Evolutionary conservation across 768 basidiomycete species (phyloP).

Genomic region (Neoboletus magnificus): DNA sequence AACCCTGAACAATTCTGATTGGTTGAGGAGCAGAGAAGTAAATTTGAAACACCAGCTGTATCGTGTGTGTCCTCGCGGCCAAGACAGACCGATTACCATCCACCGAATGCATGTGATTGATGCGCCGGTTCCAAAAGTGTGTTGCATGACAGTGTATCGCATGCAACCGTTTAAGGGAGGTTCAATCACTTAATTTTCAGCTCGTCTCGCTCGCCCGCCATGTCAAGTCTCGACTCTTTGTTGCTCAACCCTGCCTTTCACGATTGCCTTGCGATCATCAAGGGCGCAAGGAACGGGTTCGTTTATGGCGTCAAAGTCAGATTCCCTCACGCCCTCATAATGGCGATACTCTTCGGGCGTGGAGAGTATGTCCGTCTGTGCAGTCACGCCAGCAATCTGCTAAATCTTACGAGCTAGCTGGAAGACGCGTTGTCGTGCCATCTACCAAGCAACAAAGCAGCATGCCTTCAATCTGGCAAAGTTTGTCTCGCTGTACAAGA

Average conservation of each 20-base stretch:
- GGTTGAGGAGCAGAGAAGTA: not conserved
- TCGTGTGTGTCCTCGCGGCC: not conserved
- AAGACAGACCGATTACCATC: not conserved
- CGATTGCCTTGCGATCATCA: conserved; percentile 88
- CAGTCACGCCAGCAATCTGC: not conserved
- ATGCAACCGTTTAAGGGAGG: not conserved
- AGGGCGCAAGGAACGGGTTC: conserved; percentile 89
- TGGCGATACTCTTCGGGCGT: conserved; percentile 91
- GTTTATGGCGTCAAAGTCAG: conserved; percentile 90
- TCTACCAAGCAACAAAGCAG: conserved; percentile 82
- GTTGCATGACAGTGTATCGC: not conserved
- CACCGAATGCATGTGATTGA: conserved; percentile 28
- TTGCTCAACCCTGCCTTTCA: conserved; percentile 70
- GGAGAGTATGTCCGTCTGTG: conserved; percentile 65
- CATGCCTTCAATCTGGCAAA: conserved; percentile 91
- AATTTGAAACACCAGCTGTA: not conserved
- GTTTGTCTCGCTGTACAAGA: conserved; percentile 94
- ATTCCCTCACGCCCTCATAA: conserved; percentile 94
- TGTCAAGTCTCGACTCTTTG: conserved; percentile 26
- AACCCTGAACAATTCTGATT: not conserved
- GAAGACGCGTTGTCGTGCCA: conserved; percentile 59
- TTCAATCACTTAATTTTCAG: not conserved
- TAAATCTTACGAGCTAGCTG: conserved; percentile 47
- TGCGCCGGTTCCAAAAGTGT: not conserved
- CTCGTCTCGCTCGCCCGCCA: conserved; percentile 7